Conservation (phyloP, 305 asterid species). For the Ruellia speciosa region DNA sequence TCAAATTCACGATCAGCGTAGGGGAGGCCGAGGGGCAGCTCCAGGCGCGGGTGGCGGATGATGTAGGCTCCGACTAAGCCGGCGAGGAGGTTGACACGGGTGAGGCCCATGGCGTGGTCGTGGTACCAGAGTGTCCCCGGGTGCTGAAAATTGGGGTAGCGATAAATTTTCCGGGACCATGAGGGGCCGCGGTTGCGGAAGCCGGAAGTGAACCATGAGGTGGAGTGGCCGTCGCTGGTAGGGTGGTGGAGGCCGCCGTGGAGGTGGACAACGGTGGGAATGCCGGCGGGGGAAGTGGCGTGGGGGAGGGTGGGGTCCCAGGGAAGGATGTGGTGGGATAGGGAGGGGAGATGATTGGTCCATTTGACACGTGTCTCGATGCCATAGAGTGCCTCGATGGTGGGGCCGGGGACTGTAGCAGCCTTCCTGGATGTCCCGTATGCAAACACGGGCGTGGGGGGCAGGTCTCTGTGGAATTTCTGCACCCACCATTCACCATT, state of each 20-base stretch:
- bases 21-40: slow-evolving; percentile 38
- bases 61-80: slow-evolving; percentile 70
- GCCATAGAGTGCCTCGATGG: slow-evolving; percentile 73
- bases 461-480: slow-evolving; percentile 80
- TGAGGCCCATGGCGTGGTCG: slow-evolving; percentile 89
- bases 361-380: slow-evolving; percentile 41
- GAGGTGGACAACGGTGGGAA: slow-evolving; percentile 88
- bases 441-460: slow-evolving; percentile 62
- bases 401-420: slow-evolving; percentile 82
- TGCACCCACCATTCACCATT: too few species aligned
- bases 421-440: slow-evolving; percentile 42
- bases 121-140: slow-evolving; percentile 89
- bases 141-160: slow-evolving; percentile 62
- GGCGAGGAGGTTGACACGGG: slow-evolving; percentile 75
- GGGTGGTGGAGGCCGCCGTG: slow-evolving; percentile 79
- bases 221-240: slow-evolving; percentile 53
- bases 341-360: slow-evolving; percentile 54
- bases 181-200: slow-evolving; percentile 51
- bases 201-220: slow-evolving; percentile 65
- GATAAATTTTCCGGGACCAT: slow-evolving; percentile 45
- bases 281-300: slow-evolving; percentile 50
- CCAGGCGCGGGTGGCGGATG: slow-evolving; percentile 31
- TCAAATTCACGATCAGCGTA: slow-evolving; percentile 43
- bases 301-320: slow-evolving; percentile 88
- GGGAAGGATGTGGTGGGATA: slow-evolving; percentile 52